Evolutionary conservation across 208 protist species (phyloP), one percentile per base, ranked within the genome.

Genomic region (Trypanosoma caninum): DNA sequence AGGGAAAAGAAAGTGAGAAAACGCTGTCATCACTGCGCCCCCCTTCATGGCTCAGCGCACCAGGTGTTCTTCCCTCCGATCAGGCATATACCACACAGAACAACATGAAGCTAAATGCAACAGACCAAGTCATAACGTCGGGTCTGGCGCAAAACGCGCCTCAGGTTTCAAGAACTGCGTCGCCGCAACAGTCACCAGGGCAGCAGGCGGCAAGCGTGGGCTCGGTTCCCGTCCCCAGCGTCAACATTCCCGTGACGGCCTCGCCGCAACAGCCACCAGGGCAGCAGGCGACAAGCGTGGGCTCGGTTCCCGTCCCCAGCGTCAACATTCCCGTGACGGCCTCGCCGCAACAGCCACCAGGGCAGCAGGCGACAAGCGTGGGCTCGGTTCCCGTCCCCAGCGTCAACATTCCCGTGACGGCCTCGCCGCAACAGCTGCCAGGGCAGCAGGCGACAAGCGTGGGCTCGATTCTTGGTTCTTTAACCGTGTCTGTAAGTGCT

Each of bases 41-140:
- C 18, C 59, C 53, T 13, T 65, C 59, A 7, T 66, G 60, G 60
- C 60, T 66, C 27, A 30, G 51, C 0, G 60, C 47, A 11, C 40
- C 41, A 33, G 56, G 56, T 18, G 35, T 30, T 18, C 8, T 7
- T 14, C 33, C 23, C 9, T 18, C 37, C 1, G 18, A 14, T 4
- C 5, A 56, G 18, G 28, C 45, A 23, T 13, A 50, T 10, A 30
- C 45, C 13, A 10, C 45, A 30, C 20, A 31, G 22, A 11, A 10
- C 2, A 10, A 10, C 20, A 10, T 28, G 45, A n/a, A 35, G 25
- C 20, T 18, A 4, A 6, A 13, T 22, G 50, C 50, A 55, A 22
- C 50, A 10, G 31, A 42, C 10, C 3, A 16, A 11, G 50, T 14
- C 25, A 18, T 37, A 16, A 38, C 40, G 6, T 11, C 44, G n/a